Evolutionary conservation across 306 rosid genomes (phyloP).

Genomic region (Dryas octopetala): DNA sequence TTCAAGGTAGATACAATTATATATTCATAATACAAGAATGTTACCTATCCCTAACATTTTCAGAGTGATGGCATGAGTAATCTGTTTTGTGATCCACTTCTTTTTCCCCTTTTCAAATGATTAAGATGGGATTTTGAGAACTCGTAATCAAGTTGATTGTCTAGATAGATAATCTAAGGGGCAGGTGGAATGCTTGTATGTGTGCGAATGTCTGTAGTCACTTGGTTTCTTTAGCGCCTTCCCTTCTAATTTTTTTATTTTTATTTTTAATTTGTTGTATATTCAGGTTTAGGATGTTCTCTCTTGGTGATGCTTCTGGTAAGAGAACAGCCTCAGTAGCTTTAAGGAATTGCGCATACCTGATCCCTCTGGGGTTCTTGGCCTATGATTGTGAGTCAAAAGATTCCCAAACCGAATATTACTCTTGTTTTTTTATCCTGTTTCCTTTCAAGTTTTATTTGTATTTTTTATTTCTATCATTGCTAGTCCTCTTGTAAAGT

Average conservation of each 20-base stretch:
- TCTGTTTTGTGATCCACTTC: background rate
- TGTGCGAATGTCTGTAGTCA: background rate
- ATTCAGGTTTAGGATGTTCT: slow-evolving; percentile 85
- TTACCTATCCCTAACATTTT: background rate
- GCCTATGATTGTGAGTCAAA: slow-evolving; percentile 92
- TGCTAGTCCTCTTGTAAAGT: background rate
- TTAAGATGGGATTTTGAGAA: background rate
- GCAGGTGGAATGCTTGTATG: background rate
- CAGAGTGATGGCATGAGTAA: background rate
- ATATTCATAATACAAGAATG: too few species aligned
- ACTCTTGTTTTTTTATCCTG: background rate
- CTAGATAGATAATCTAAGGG: background rate
- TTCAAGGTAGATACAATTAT: too few species aligned
- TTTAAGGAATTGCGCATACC: slow-evolving; percentile 77
- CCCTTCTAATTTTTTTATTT: slow-evolving; percentile 15
- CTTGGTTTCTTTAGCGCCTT: background rate
- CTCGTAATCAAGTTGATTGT: background rate
- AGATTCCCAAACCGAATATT: slow-evolving; percentile 10
- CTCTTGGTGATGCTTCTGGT: slow-evolving; percentile 87
- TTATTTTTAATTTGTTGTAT: slow-evolving; percentile 6
- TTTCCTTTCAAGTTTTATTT: background rate
- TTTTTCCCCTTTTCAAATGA: background rate
- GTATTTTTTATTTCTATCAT: background rate
- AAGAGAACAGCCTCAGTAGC: slow-evolving; percentile 86
- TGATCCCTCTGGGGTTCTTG: slow-evolving; percentile 86